Percentiles rank a stretch among this genome's conserved stretches.
Conservation (phyloP, 305 asterid species). For the Fraxinus velutina region DNA sequence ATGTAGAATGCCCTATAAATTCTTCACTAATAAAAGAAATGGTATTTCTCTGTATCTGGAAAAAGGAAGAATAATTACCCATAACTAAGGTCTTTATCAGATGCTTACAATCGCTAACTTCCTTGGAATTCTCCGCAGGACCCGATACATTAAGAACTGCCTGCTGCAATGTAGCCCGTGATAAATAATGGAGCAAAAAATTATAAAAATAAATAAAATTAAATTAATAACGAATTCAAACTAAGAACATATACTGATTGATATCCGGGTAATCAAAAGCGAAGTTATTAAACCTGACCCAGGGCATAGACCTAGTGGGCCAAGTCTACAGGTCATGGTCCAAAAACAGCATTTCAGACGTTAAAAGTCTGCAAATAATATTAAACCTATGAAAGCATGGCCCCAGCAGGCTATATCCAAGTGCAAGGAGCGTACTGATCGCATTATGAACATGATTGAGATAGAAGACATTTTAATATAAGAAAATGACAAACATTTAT, state of each 20-base stretch:
- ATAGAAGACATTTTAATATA: not conserved
- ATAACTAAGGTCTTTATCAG: slow-evolving; percentile 92
- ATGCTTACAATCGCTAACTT: slow-evolving; percentile 97
- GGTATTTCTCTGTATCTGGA: not conserved
- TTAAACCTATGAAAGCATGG: not conserved
- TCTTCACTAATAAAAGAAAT: not conserved
- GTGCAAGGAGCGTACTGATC: not conserved
- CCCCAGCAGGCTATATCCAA: not conserved
- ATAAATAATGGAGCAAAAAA: slow-evolving; percentile 25
- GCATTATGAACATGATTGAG: not conserved
- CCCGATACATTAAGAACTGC: slow-evolving; percentile 85
- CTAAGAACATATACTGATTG: not conserved
- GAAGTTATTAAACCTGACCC: not conserved
- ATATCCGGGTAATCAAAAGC: not conserved
- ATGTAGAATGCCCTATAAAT: slow-evolving; percentile 6
- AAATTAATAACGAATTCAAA: not conserved
- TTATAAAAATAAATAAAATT: not conserved
- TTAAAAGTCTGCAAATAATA: not conserved
- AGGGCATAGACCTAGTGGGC: not conserved
- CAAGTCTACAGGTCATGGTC: not conserved
- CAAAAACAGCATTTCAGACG: not conserved
- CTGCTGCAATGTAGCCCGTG: slow-evolving; percentile 40
- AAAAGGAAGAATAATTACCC: slow-evolving; percentile 55
- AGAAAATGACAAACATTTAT: not conserved
- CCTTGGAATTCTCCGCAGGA: slow-evolving; percentile 89